These are phyloP conservation scores for Eucalyptus lansdowneana DNA, from an alignment of 345 rosid species.

Conservation along the genomic window DNA sequence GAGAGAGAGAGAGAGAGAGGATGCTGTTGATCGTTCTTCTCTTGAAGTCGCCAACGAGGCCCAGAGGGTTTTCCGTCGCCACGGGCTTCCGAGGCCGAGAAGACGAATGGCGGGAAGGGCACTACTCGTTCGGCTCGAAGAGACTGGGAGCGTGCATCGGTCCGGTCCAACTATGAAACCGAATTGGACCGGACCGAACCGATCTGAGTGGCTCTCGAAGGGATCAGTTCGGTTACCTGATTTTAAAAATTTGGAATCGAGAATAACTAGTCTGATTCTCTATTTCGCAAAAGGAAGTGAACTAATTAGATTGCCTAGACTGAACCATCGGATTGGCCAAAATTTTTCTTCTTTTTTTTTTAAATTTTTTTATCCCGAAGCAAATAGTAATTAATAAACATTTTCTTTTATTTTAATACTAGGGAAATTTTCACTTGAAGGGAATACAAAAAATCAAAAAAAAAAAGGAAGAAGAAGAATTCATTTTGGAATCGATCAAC, in stretches of 20 bases:
- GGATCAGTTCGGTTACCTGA: neutral
- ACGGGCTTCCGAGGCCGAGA: neutral
- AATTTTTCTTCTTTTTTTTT: too few species aligned
- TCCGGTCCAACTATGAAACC: neutral
- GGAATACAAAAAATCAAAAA: too few species aligned
- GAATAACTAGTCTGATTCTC: too few species aligned
- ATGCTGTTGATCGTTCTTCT: neutral
- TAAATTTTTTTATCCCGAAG: too few species aligned
- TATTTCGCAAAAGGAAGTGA: too few species aligned
- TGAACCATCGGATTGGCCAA: too few species aligned
- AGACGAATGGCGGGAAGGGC: neutral
- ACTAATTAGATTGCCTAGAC: too few species aligned
- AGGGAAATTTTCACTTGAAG: too few species aligned
- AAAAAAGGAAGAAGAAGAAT: too few species aligned
- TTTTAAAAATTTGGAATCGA: neutral
- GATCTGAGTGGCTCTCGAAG: neutral
- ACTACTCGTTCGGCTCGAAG: neutral
- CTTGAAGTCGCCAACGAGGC: neutral
- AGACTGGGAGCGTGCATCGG: neutral
- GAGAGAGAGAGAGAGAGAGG: neutral
- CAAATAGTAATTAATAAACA: too few species aligned
- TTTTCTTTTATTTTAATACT: too few species aligned
- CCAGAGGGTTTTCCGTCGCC: neutral
- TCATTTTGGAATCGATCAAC: too few species aligned
- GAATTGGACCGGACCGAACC: neutral